Evolutionary conservation across 257 asterid genomes (phyloP).

Genomic region (Fraxinus quadrangulata): DNA sequence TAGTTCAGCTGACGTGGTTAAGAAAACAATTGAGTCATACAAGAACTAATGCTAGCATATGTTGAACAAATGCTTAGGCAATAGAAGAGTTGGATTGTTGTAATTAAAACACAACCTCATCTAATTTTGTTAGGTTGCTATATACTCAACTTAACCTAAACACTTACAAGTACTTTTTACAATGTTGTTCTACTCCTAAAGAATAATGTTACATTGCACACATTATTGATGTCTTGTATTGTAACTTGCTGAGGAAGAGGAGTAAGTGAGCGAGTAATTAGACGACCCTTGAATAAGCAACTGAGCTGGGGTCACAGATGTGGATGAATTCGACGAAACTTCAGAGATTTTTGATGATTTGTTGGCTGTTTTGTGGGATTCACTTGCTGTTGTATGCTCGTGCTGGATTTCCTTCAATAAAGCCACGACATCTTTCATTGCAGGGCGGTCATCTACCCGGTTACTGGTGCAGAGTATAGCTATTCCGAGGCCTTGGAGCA

Average conservation of each 20-base stretch:
- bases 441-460: constrained; percentile 67
- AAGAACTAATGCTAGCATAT: not conserved
- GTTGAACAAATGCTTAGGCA: not conserved
- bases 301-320: constrained; percentile 59
- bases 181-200: constrained; percentile 26
- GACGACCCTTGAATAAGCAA: constrained; percentile 60
- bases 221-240: constrained; percentile 33
- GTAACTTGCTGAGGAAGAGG: constrained; percentile 60
- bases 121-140: constrained; percentile 17
- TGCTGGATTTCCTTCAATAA: constrained; percentile 68
- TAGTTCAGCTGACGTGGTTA: no score
- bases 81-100: not conserved
- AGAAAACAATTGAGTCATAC: no score
- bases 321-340: constrained; percentile 39
- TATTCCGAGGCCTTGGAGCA: constrained; percentile 82
- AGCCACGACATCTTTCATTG: constrained; percentile 84
- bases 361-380: constrained; percentile 45
- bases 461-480: constrained; percentile 79
- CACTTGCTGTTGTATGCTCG: constrained; percentile 38
- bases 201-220: constrained; percentile 10
- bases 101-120: not conserved
- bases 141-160: constrained; percentile 22
- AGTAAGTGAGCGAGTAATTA: constrained; percentile 58
- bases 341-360: constrained; percentile 33
- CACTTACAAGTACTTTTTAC: constrained; percentile 23